Base-by-base conservation (phyloP, 2,329 filamentous ascomycete species). In the Neonectria neomacrospora region DNA sequence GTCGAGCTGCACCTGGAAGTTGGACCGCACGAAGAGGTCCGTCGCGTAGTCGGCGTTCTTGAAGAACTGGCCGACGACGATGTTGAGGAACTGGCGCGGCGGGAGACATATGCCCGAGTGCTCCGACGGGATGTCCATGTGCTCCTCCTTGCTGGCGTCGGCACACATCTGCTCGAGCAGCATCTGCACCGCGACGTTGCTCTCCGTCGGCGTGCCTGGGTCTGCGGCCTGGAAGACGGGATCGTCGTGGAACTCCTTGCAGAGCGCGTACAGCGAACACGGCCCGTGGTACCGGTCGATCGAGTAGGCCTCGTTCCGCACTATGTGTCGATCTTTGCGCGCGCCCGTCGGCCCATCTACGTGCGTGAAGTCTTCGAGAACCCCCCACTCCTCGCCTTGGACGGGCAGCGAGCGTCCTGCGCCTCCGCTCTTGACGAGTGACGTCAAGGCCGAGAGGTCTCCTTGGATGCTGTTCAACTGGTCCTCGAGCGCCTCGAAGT, bases 401-500 rank as follows among this genome's bases (percentile, higher is more conserved):
- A 45, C 34, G 5, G 64, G 56, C 7, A 69, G 23, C 37, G 66
- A 51, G 32, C 54, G 61, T 11, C 44, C 62, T 11, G 57, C 53
- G 22, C 54, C 69, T 10, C 67, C 65, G 32, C 61, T 65, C 48
- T 67, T 72, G 3, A 73, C 66, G 12, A 73, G 67, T 32, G 69
- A 73, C 22, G 71, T 73, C 48, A 73, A 55, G 34, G 69, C 66
- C 2, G 71, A 73, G 22, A 73, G 68, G 22, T 73, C 71, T 52
- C 65, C 71, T 14, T 73, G 71, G 44, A 73, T 73, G 18, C 53
- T 73, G 48, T 68, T 71, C 16, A 73, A 45, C 37, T 73, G 71
- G 37, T 70, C 70, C 37, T 73, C 71, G 39, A 73, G 70, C 12
- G 66, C 70, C 54, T 73, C 71, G 28, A 73, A 73, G 37, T 73